Conservation (phyloP, 139 green algal genomes). For the Chlorella vulgaris region DNA sequence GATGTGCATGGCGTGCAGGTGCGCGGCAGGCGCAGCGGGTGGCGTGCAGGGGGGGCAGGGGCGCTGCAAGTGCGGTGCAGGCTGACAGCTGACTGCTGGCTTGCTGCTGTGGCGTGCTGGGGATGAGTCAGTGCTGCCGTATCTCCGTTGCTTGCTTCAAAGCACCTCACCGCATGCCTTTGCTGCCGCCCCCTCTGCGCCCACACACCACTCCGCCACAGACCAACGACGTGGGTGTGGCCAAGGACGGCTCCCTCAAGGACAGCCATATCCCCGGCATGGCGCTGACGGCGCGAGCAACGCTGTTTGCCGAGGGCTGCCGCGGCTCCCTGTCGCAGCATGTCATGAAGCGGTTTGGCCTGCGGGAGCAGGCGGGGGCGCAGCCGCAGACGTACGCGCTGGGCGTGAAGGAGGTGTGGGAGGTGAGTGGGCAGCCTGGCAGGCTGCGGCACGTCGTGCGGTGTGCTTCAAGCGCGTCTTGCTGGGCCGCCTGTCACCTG, state of each 20-base stretch:
- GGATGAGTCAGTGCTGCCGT: too few species aligned
- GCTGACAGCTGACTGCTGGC: too few species aligned
- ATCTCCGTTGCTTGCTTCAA: too few species aligned
- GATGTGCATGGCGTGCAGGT: constrained; percentile 26
- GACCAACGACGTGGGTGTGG: constrained; percentile 84
- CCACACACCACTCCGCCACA: background rate
- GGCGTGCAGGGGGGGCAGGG: too few species aligned
- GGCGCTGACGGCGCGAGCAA: constrained; percentile 77
- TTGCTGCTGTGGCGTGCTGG: too few species aligned
- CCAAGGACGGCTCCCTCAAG: constrained; percentile 70
- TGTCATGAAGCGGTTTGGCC: constrained; percentile 70
- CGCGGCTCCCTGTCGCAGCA: constrained; percentile 86
- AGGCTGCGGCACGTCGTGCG: too few species aligned
- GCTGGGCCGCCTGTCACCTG: background rate
- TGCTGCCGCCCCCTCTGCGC: background rate
- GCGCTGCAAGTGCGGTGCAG: too few species aligned
- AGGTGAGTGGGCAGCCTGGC: constrained; percentile 41
- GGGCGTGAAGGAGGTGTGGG: constrained; percentile 95
- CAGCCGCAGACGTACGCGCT: constrained; percentile 89
- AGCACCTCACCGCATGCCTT: too few species aligned
- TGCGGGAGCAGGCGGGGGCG: constrained; percentile 67
- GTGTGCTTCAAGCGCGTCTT: too few species aligned
- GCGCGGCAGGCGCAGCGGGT: background rate
- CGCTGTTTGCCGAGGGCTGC: constrained; percentile 92
- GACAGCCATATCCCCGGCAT: constrained; percentile 72